Percentiles rank a stretch among this genome's conserved stretches.
These are phyloP conservation scores for Grammothele lineata DNA, from an alignment of 768 basidiomycete genomes.

Conservation along the genomic window DNA sequence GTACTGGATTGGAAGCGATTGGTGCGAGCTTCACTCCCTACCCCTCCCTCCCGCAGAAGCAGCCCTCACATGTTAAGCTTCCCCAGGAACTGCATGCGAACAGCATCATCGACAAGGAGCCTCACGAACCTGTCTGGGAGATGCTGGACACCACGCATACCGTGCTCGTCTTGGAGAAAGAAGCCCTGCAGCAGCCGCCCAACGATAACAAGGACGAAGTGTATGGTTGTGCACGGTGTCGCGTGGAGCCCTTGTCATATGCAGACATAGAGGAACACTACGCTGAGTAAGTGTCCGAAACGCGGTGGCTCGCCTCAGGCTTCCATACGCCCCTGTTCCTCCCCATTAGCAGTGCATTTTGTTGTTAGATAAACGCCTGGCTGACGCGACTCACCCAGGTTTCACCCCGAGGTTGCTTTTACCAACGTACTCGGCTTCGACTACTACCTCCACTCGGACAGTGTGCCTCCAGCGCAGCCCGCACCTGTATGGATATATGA, in stretches of 20 bases:
- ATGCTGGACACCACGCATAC: no score
- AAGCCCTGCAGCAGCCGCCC: no score
- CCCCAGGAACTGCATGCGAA: neutral
- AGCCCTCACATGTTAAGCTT: neutral
- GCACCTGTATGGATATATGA: no score
- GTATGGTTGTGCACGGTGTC: no score
- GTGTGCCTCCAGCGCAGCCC: no score
- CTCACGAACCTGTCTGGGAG: no score
- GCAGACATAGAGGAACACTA: no score
- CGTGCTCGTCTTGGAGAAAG: no score
- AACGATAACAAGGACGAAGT: no score
- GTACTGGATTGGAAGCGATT: neutral
- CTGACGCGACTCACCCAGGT: neutral
- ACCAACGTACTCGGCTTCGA: neutral
- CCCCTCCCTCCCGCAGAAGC: neutral
- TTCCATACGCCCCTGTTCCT: neutral
- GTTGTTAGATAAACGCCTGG: neutral
- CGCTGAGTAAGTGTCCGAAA: no score
- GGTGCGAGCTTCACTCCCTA: neutral
- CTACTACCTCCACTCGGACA: neutral
- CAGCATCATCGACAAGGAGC: neutral
- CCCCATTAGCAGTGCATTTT: neutral
- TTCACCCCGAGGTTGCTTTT: neutral
- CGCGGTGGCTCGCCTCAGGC: neutral
- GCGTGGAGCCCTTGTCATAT: no score